Base-by-base conservation (phyloP, 1,139 yeast genomes). In the Torulaspora globosa region DNA sequence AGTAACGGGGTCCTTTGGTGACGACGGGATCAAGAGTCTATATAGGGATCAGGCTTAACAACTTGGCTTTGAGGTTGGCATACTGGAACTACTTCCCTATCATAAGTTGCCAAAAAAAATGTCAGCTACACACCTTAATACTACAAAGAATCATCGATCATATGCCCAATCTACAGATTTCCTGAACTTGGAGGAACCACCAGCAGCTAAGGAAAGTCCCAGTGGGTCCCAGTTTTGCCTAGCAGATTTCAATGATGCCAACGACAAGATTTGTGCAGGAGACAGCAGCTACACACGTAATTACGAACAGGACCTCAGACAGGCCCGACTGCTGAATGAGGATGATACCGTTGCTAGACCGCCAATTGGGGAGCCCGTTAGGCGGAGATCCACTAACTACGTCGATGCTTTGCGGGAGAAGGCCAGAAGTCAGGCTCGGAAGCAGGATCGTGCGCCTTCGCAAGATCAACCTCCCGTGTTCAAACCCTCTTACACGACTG, bases 141-240 rank as follows among this genome's bases (percentile, higher is more conserved):
- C 41, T n/a, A 39, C 30, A 3, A 37, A 39, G 16, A 41, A 31
- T 28, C 24, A 39, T 15, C 39, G 44, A 2, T 23, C 46, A 11
- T 36, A 41, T 31, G 39, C 44, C 8, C 39, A 47, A 24, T 58
- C 62, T 3, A 51, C 51, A 12, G 63, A 59, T 43, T 60, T 57
- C 39, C 48, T 59, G 21, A 53, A 59, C 36, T 32, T 60, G 24
- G 53, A 57, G n/a, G 57, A 56, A 18, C 57, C 65, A 7, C 65
- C 65, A n/a, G 48, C 47, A 15, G 55, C 63, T 4, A 51, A 56
- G 47, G 59, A 54, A 18, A 52, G 61, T 4, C 60, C 59, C 15
- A 40, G 40, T 26, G 27, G 50, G 3, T 49, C 54, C 5, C 45
- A 44, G 12, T 43, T 39, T 16, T 39, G 46, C 31, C 34, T 49